A percentile compares a stretch with the other conserved stretches of the same genome.
These are phyloP conservation scores for Xylaria arbuscula DNA, from an alignment of 2,329 filamentous ascomycete species.

Conservation along the genomic window DNA sequence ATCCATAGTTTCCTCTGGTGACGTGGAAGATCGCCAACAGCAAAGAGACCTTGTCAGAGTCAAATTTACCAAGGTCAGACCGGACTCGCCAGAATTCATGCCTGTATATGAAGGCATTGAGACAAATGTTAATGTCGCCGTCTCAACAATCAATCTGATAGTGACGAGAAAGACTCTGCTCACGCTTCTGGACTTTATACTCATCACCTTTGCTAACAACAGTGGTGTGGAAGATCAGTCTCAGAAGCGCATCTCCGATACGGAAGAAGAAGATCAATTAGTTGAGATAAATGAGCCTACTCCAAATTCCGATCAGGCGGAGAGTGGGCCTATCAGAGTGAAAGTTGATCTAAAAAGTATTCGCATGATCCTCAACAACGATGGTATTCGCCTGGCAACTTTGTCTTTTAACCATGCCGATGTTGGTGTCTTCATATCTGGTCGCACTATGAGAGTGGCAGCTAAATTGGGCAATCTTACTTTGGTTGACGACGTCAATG, in stretches of 20 bases:
- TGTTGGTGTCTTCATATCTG: constrained; percentile 87
- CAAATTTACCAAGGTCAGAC: constrained; percentile 90
- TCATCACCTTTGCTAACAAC: constrained; percentile 84
- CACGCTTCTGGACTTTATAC: constrained; percentile 91
- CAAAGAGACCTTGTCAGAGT: constrained; percentile 86
- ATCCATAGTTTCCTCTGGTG: constrained; percentile 91
- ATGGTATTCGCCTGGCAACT: constrained; percentile 93
- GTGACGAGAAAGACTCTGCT: constrained; percentile 93
- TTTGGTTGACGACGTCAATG: constrained; percentile 92
- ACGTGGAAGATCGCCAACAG: constrained; percentile 76
- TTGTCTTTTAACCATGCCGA: constrained; percentile 92
- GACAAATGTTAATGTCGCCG: constrained; percentile 87
- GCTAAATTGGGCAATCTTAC: constrained; percentile 88
- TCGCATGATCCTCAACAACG: constrained; percentile 93
- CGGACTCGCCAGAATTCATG: constrained; percentile 91
- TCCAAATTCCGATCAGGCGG: constrained; percentile 52
- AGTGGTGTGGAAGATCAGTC: constrained; percentile 50
- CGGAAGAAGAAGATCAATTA: constrained; percentile 54
- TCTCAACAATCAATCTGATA: constrained; percentile 96
- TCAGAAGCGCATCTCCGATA: constrained; percentile 51
- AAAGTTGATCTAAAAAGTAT: constrained; percentile 95
- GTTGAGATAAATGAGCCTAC: constrained; percentile 55
- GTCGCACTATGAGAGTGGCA: constrained; percentile 86
- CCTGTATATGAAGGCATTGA: constrained; percentile 92
- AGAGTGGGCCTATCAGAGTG: constrained; percentile 85